These are phyloP conservation scores for Aspergillus ostianus DNA, from an alignment of 495 filamentous ascomycete species.

Conservation along the genomic window DNA sequence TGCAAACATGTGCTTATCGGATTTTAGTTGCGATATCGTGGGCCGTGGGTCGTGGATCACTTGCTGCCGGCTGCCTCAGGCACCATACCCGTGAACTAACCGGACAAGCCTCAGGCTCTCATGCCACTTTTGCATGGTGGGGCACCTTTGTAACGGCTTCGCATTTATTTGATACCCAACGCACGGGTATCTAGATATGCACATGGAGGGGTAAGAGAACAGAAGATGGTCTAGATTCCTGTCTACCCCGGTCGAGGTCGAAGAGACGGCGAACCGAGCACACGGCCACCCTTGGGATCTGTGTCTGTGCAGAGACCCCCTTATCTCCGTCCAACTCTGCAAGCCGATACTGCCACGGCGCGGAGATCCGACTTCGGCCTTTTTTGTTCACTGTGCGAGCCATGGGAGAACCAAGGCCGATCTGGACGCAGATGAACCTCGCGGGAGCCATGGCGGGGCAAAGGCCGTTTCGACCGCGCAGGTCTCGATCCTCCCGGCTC, in stretches of 20 bases:
- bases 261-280: background rate
- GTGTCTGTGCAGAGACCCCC: background rate
- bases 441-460: background rate
- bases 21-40: no score
- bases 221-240: background rate
- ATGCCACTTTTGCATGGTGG: background rate
- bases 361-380: background rate
- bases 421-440: background rate
- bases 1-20: background rate
- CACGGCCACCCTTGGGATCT: constrained; percentile 3
- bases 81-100: background rate
- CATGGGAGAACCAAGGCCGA: background rate
- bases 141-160: background rate
- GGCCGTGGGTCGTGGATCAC: no score
- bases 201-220: background rate
- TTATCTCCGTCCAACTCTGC: background rate
- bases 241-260: background rate
- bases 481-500: background rate
- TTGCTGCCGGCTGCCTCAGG: background rate
- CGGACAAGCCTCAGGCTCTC: background rate
- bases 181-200: background rate
- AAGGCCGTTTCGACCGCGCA: background rate
- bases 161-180: background rate
- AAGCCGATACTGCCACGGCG: background rate
- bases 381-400: background rate